phyloP scores from a whole-genome alignment of 345 rosid species.

The Trapa incisa region DNA sequence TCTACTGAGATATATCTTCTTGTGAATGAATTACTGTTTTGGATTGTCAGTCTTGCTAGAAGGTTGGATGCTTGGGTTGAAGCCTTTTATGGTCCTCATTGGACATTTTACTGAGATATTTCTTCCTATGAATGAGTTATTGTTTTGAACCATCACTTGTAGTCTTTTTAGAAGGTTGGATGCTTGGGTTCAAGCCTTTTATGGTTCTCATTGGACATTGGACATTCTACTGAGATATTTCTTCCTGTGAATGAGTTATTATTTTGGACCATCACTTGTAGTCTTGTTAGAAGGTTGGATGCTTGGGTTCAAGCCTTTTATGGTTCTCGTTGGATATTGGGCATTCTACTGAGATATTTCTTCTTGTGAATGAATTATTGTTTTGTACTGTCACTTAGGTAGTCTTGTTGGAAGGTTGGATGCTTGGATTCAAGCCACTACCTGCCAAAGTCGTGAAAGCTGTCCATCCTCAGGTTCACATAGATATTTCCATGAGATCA shows the following conservation, averaged over 20 bases:
- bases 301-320: neutral
- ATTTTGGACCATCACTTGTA: too few species aligned
- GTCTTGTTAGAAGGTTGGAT: too few species aligned
- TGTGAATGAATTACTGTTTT: neutral
- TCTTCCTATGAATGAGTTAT: too few species aligned
- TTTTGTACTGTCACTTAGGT: conserved; percentile 32
- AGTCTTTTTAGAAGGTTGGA: too few species aligned
- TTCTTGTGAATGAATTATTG: neutral
- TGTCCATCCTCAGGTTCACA: conserved; percentile 75
- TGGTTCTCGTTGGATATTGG: neutral
- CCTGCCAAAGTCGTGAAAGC: conserved; percentile 48
- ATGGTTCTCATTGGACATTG: neutral
- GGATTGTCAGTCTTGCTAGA: conserved; percentile 50
- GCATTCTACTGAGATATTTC: neutral
- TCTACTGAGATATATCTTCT: neutral
- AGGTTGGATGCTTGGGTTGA: conserved; percentile 92
- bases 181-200: neutral
- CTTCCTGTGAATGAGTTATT: neutral
- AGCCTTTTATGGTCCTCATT: too few species aligned
- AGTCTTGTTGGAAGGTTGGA: conserved; percentile 92
- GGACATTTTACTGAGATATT: too few species aligned
- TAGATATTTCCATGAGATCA: neutral
- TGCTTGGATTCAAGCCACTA: conserved; percentile 89
- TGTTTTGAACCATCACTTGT: too few species aligned
- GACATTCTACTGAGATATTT: neutral